Conservation (phyloP, 129 eudicot genomes). For the Flaveria linearis region DNA sequence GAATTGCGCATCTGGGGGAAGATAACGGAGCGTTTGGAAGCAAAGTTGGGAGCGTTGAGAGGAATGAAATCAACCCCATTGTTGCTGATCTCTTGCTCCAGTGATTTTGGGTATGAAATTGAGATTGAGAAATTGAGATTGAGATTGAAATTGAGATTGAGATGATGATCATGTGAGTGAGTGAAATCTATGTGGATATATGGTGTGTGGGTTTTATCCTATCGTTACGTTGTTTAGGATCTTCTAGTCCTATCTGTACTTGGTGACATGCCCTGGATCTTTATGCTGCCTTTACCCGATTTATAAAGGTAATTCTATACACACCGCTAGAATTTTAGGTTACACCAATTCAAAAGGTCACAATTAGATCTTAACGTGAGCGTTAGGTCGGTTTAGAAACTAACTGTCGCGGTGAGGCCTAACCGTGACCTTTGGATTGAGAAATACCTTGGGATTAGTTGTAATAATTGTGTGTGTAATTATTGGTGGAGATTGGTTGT, state of each 20-base stretch:
- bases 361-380: too few species aligned
- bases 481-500: too few species aligned
- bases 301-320: too few species aligned
- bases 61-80: slow-evolving; percentile 64
- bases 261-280: too few species aligned
- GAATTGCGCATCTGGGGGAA: slow-evolving; percentile 36
- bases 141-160: background rate
- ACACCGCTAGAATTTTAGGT: too few species aligned
- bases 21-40: slow-evolving; percentile 48
- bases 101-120: slow-evolving; percentile 26
- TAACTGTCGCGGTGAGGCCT: too few species aligned
- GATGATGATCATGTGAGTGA: too few species aligned
- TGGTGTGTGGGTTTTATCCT: slow-evolving; percentile 47
- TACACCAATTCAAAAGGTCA: too few species aligned
- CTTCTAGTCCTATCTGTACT: slow-evolving; percentile 20
- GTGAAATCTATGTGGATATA: slow-evolving; percentile 30
- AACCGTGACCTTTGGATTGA: too few species aligned
- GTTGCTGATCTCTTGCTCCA: background rate
- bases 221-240: slow-evolving; percentile 19
- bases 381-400: too few species aligned
- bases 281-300: background rate
- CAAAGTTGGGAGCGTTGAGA: slow-evolving; percentile 69
- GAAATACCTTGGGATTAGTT: too few species aligned
- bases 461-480: too few species aligned
- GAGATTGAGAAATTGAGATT: slow-evolving; percentile 5